Conservation (phyloP, 768 basidiomycete genomes). For the Russula sp. region DNA sequence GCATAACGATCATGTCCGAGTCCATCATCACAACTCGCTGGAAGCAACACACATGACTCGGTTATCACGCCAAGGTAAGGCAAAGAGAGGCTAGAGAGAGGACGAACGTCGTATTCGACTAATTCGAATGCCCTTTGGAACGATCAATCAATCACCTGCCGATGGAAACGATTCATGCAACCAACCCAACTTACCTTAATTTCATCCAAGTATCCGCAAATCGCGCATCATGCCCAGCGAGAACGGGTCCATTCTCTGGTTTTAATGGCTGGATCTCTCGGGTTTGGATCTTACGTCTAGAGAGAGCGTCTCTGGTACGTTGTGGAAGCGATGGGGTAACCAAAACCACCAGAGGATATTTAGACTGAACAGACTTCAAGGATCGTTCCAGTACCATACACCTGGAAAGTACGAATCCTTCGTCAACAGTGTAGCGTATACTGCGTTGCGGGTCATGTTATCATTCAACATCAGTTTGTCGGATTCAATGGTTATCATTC, state of each 20-base stretch:
- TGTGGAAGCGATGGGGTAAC: conserved; percentile 43
- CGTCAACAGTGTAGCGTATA: conserved; percentile 79
- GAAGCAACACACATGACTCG: conserved; percentile 12
- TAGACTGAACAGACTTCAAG: conserved; percentile 42
- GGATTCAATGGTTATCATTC: conserved; percentile 31
- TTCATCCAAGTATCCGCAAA: conserved; percentile 70
- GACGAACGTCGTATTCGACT: conserved; percentile 59
- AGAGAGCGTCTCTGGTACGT: conserved; percentile 46
- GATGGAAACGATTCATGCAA: neutral
- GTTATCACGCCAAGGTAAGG: conserved; percentile 1
- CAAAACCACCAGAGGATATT: conserved; percentile 54
- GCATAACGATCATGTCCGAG: conserved; percentile 80
- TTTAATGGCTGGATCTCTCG: conserved; percentile 58
- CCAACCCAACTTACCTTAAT: conserved; percentile 39
- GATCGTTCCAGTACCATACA: conserved; percentile 53
- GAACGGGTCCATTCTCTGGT: conserved; percentile 46
- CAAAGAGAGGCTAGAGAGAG: neutral
- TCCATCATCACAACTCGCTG: conserved; percentile 81
- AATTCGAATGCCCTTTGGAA: conserved; percentile 57
- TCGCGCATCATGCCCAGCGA: conserved; percentile 44
- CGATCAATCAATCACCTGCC: neutral
- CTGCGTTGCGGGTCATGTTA: conserved; percentile 44
- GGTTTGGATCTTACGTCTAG: conserved; percentile 50
- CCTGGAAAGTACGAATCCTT: conserved; percentile 57
- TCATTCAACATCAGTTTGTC: neutral